phyloP scores from a whole-genome alignment of 108 stramenopile genomes.

The Pseudonitzschia multiseries region DNA sequence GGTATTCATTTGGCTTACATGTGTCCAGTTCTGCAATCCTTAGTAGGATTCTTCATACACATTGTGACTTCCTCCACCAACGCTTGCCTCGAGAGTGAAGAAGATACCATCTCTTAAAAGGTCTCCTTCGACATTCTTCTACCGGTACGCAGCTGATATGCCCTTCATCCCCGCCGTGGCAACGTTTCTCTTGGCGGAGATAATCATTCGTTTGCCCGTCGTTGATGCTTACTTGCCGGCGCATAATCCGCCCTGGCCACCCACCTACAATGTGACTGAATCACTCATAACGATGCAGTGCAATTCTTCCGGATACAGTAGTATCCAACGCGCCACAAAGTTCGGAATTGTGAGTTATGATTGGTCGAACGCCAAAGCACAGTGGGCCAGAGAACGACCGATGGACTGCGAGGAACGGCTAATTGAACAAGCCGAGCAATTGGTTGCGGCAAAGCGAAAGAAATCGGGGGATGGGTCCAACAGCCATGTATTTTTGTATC shows the following conservation, averaged over 20 bases:
- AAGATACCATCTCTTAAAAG: too few relatives aligned
- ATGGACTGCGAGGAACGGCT: slow-evolving; percentile 13
- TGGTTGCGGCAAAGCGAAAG: background rate
- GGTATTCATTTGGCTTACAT: too few relatives aligned
- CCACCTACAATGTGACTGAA: slow-evolving; percentile 3
- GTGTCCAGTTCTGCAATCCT: too few relatives aligned
- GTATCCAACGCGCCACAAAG: background rate
- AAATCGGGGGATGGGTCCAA: background rate
- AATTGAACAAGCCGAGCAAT: background rate
- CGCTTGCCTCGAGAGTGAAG: too few relatives aligned
- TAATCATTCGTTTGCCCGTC: background rate
- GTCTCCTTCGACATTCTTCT: too few relatives aligned
- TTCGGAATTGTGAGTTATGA: slow-evolving; percentile 17
- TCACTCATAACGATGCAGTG: slow-evolving; percentile 11
- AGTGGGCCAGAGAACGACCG: background rate
- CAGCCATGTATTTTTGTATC: slow-evolving; percentile 6
- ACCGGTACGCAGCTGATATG: too few relatives aligned
- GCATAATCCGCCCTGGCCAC: slow-evolving; percentile 13
- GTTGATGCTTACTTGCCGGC: background rate
- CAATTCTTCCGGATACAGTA: slow-evolving; percentile 8
- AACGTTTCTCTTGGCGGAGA: too few relatives aligned
- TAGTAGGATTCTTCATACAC: too few relatives aligned
- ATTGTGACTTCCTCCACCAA: too few relatives aligned
- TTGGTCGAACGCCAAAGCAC: slow-evolving; percentile 6
- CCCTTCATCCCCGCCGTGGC: too few relatives aligned